A percentile compares a stretch with the other conserved stretches of the same genome.
Conservation (phyloP, 805 yeast species). For the Allodekkera sacchari region DNA sequence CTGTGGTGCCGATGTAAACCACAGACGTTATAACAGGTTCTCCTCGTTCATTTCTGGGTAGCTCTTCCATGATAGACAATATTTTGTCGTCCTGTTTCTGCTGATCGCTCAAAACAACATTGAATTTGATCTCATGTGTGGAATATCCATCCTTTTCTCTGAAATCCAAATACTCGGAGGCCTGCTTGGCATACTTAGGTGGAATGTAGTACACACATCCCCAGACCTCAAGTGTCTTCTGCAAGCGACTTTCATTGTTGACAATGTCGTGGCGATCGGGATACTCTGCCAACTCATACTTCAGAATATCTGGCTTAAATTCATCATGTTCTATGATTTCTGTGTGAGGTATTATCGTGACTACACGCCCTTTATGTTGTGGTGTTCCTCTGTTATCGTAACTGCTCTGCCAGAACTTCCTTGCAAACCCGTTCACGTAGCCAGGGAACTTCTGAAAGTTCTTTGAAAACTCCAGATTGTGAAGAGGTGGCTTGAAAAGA, state of each 20-base stretch:
- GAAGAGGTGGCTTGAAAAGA: slow-evolving; percentile 83
- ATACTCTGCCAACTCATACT: slow-evolving; percentile 19
- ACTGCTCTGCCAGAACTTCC: slow-evolving; percentile 89
- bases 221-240: slow-evolving; percentile 48
- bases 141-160: slow-evolving; percentile 90
- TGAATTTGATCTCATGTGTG: slow-evolving; percentile 56
- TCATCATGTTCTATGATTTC: slow-evolving; percentile 35
- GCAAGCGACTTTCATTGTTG: slow-evolving; percentile 17
- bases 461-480: slow-evolving; percentile 32
- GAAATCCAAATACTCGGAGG: slow-evolving; percentile 61
- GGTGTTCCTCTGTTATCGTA: slow-evolving; percentile 89
- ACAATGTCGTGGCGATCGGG: no score
- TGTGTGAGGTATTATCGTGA: slow-evolving; percentile 59
- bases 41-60: slow-evolving; percentile 27
- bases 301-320: slow-evolving; percentile 34
- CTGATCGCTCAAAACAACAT: slow-evolving; percentile 28
- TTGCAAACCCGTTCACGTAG: slow-evolving; percentile 60
- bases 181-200: slow-evolving; percentile 51
- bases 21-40: slow-evolving; percentile 41
- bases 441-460: slow-evolving; percentile 45
- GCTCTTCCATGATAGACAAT: slow-evolving; percentile 13
- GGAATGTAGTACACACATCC: slow-evolving; percentile 82
- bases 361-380: slow-evolving; percentile 83
- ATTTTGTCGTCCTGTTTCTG: slow-evolving; percentile 15
- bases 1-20: slow-evolving; percentile 78